Evolutionary conservation across 768 basidiomycete species (phyloP), one percentile per base, ranked within the genome.

Genomic region (Tulasnella sp.): DNA sequence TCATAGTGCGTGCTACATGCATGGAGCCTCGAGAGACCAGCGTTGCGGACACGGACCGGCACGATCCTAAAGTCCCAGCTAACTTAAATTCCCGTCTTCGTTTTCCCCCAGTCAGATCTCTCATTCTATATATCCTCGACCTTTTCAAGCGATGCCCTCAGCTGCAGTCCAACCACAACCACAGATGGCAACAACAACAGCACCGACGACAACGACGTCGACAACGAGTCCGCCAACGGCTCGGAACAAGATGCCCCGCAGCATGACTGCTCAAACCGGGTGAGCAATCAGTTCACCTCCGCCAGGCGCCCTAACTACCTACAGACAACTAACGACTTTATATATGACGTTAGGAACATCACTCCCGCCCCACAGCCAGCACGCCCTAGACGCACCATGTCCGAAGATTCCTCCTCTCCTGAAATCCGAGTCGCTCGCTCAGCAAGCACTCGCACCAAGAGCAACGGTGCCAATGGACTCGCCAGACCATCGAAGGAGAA

Each of bases 401-500:
- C 79, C 3, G 73, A 79, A 46, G 78, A 80, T 60, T 76, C 77
- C 24, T 72, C 73, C 50, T 64, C 72, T 31, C 73, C 68, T 17
- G 70, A 56, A 7, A 46, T 56, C 70, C 29, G 70, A 70, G 52
- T 71, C 70, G 43, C 67, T 67, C 59, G 69, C 74, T 46, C 78
- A 78, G 62, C 79, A 76, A 67, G 66, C 68, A 49, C 62, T 63
- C 66, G 66, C 70, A 59, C 49, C 19, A 56, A 44, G 54, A 56
- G 54, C 54, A 22, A 70, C 69, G 45, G 82, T 80, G 67, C 67
- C 75, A 60, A 75, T 76, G 67, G 63, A 21, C 24, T 73, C 60
- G 77, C 79, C 49, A 38, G 34, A 38, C 34, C 34, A 5, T 5
- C 34, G 15, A 64, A 80, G 78, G 79, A 90, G 88, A 72, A 62